Percentiles rank a stretch among this genome's conserved stretches.
These are phyloP conservation scores for Colletotrichum tropicicola DNA, from an alignment of 2,329 filamentous ascomycete genomes.

Conservation along the genomic window DNA sequence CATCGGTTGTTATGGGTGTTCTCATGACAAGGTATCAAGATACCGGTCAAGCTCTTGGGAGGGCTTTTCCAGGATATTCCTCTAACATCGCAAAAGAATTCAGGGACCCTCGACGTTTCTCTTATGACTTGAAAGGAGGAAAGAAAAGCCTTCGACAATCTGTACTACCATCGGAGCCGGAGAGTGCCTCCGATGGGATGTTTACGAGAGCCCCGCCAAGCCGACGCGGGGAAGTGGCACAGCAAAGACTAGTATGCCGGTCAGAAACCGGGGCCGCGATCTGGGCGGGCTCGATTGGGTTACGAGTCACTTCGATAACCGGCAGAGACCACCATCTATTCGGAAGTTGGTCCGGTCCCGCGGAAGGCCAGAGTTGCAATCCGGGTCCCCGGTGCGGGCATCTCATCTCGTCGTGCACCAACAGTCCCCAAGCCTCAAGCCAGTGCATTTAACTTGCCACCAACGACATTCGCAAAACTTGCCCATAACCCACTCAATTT, in stretches of 20 bases:
- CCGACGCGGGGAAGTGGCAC: conserved; percentile 12
- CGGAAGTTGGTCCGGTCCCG: neutral
- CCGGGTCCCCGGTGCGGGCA: neutral
- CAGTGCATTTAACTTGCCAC: neutral
- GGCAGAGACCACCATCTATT: neutral
- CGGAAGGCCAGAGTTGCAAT: neutral
- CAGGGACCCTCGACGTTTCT: too few species aligned
- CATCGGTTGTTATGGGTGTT: too few species aligned
- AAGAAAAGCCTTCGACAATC: too few species aligned
- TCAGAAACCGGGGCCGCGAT: neutral
- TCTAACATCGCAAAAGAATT: too few species aligned
- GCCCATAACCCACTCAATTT: neutral
- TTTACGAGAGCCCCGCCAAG: neutral
- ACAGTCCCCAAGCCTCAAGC: too few species aligned
- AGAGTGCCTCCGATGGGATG: neutral
- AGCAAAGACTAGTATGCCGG: neutral
- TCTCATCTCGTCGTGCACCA: neutral
- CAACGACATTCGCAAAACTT: neutral
- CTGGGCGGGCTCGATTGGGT: neutral
- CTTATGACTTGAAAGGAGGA: too few species aligned
- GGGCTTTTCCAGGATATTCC: too few species aligned
- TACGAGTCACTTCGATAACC: neutral
- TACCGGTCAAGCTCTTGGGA: too few species aligned
- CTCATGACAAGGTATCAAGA: too few species aligned
- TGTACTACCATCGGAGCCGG: neutral